These are phyloP conservation scores for Monosporascus cannonballus DNA, from an alignment of 2,329 filamentous ascomycete species.

Conservation along the genomic window DNA sequence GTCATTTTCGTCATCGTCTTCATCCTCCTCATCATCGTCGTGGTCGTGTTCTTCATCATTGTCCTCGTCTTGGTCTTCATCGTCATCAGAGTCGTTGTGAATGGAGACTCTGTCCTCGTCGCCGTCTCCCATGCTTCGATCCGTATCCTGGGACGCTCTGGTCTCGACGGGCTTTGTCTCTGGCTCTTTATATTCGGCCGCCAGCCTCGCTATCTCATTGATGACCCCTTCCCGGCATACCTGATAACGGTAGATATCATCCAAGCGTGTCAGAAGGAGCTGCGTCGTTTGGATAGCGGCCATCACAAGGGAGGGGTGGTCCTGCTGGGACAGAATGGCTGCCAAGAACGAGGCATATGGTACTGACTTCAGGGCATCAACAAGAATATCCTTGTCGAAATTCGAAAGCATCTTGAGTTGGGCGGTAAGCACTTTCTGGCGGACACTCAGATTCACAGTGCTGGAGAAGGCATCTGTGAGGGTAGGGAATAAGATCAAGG, in stretches of 20 bases:
- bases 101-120: constrained; percentile 28
- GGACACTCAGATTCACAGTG: constrained; percentile 89
- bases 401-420: constrained; percentile 98
- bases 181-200: constrained; percentile 40
- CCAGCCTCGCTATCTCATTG: constrained; percentile 78
- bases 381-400: constrained; percentile 75
- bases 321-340: constrained; percentile 90
- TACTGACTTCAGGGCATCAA: constrained; percentile 79
- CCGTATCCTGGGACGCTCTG: constrained; percentile 21
- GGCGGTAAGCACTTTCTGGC: constrained; percentile 91
- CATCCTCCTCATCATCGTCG: constrained; percentile 39
- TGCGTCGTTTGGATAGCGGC: constrained; percentile 86
- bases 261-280: constrained; percentile 75
- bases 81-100: constrained; percentile 47
- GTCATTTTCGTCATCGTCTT: constrained; percentile 46
- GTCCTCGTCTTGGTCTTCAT: constrained; percentile 44
- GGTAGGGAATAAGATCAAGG: constrained; percentile 87
- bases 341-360: constrained; percentile 95
- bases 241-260: constrained; percentile 87
- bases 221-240: constrained; percentile 97
- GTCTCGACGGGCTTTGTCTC: constrained; percentile 24
- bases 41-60: constrained; percentile 44
- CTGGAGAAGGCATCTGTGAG: constrained; percentile 96
- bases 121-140: constrained; percentile 25
- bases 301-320: constrained; percentile 81